Conservation (phyloP, 2,329 filamentous ascomycete species). For the Penicillium sp. region DNA sequence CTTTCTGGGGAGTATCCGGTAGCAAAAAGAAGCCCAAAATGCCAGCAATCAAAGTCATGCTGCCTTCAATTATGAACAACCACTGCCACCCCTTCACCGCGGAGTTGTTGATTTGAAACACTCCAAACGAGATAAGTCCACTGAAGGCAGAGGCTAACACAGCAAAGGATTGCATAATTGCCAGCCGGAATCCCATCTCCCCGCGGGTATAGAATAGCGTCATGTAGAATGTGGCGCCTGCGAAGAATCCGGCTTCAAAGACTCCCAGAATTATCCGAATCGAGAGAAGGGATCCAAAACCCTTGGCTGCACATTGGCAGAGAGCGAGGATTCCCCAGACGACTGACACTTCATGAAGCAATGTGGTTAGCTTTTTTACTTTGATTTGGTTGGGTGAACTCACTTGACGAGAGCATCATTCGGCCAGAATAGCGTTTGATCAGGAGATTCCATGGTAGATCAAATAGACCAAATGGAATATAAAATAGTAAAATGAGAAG, state of each 20-base stretch:
- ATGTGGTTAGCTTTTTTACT: not conserved
- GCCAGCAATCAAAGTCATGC: conserved; percentile 33
- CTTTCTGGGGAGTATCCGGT: conserved; percentile 31
- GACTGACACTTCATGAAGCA: conserved; percentile 25
- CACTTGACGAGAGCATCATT: conserved; percentile 39
- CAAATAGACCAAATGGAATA: conserved; percentile 52
- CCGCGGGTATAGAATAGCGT: conserved; percentile 48
- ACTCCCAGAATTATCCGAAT: conserved; percentile 46
- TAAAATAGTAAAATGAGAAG: conserved; percentile 50
- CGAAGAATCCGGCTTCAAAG: conserved; percentile 57
- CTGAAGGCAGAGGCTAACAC: conserved; percentile 44
- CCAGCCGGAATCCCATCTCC: conserved; percentile 47
- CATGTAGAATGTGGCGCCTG: conserved; percentile 55
- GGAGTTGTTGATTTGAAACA: conserved; percentile 51
- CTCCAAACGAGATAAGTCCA: conserved; percentile 42
- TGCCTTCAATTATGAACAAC: conserved; percentile 45
- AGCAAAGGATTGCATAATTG: conserved; percentile 47
- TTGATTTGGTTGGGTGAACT: not conserved
- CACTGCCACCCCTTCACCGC: conserved; percentile 51
- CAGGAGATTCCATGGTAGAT: conserved; percentile 48
- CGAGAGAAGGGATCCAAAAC: conserved; percentile 51
- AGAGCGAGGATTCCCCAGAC: conserved; percentile 30
- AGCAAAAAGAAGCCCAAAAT: conserved; percentile 36
- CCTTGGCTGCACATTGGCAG: conserved; percentile 53
- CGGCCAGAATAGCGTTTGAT: conserved; percentile 44